A percentile compares a stretch with the other conserved stretches of the same genome.
These are phyloP conservation scores for Lasiodiplodia hormozganensis DNA, from an alignment of 2,329 filamentous ascomycete species.

Conservation along the genomic window DNA sequence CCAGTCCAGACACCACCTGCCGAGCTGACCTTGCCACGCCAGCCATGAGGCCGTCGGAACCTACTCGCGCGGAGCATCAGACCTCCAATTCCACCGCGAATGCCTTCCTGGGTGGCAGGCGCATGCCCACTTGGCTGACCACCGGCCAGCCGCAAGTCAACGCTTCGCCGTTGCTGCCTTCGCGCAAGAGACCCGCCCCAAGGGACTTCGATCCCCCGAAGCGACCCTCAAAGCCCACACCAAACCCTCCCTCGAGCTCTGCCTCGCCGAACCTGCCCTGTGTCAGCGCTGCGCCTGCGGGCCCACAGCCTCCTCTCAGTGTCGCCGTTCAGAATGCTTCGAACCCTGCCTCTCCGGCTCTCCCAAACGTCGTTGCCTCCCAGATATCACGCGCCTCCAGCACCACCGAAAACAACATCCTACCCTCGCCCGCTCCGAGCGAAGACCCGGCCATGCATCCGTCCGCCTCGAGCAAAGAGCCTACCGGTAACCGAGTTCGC, in stretches of 20 bases:
- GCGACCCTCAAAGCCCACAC: background rate
- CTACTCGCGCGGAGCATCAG: constrained; percentile 9
- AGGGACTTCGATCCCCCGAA: background rate
- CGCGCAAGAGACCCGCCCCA: constrained; percentile 19
- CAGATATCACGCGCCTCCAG: constrained; percentile 18
- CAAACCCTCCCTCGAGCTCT: background rate
- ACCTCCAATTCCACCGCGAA: constrained; percentile 28
- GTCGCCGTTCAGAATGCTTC: constrained; percentile 31
- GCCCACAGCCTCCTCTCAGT: background rate
- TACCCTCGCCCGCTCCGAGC: constrained; percentile 69
- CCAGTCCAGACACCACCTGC: background rate
- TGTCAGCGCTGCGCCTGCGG: background rate
- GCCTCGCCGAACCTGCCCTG: constrained; percentile 1
- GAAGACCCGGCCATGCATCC: constrained; percentile 65
- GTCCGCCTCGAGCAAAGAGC: constrained; percentile 67
- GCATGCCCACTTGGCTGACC: constrained; percentile 23
- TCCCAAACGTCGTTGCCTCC: constrained; percentile 38
- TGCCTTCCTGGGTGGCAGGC: constrained; percentile 26
- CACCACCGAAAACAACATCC: constrained; percentile 43
- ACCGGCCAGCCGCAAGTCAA: background rate
- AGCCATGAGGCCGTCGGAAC: constrained; percentile 15
- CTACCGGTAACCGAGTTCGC: background rate
- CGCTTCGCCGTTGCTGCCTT: constrained; percentile 8
- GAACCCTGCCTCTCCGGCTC: constrained; percentile 45
- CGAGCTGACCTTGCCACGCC: background rate